phyloP scores from a whole-genome alignment of 805 yeast species.

The Myxozyma mucilagina region DNA sequence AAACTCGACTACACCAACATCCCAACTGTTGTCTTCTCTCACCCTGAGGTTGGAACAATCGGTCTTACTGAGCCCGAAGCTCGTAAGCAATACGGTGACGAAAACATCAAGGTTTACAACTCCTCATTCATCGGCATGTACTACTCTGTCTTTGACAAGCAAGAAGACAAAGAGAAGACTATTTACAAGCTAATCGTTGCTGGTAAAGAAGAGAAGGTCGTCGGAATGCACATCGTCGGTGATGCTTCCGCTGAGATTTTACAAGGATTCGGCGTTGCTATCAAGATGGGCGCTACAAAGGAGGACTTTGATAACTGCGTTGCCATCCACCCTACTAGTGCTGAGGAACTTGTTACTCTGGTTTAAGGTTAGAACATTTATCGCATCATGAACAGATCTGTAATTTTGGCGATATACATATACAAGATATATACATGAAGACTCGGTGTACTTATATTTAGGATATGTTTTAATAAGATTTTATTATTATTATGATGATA shows the following conservation, averaged over 20 bases:
- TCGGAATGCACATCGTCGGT: conserved; percentile 93
- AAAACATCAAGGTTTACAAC: conserved; percentile 75
- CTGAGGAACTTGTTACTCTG: conserved; percentile 95
- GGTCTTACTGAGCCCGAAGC: conserved; percentile 86
- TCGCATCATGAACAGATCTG: too few relatives aligned
- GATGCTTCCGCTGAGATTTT: conserved; percentile 87
- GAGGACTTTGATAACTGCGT: conserved; percentile 92
- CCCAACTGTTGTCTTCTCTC: conserved; percentile 96
- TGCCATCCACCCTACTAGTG: conserved; percentile 98
- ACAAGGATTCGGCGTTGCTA: conserved; percentile 98
- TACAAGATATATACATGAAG: too few relatives aligned
- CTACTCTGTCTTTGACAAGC: conserved; percentile 75
- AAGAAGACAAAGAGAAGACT: conserved; percentile 74
- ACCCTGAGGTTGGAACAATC: conserved; percentile 95
- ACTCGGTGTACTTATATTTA: too few relatives aligned
- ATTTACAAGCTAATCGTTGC: conserved; percentile 78
- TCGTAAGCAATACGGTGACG: conserved; percentile 71
- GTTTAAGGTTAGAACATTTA: conserved; percentile 36
- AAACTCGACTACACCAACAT: conserved; percentile 84
- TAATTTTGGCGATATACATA: too few relatives aligned
- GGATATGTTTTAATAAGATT: too few relatives aligned
- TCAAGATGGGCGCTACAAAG: conserved; percentile 99
- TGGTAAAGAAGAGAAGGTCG: conserved; percentile 86
- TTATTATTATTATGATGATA: background rate
- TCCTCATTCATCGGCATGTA: conserved; percentile 89